Conservation (phyloP, 371 early-diverging fungal genomes). For the Mucor saturninus region DNA sequence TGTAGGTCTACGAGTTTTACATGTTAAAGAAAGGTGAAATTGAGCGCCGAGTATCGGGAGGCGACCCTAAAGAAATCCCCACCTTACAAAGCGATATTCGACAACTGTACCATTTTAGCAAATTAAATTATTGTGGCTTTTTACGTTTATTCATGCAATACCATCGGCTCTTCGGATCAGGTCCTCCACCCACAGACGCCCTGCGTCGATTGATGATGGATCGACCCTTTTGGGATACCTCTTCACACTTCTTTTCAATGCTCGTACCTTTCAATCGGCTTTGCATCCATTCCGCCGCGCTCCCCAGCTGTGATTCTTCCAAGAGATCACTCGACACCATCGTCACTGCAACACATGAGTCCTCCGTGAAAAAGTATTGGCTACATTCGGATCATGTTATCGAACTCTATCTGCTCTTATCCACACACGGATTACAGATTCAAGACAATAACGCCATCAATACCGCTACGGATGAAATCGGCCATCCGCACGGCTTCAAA, state of each 20-base stretch:
- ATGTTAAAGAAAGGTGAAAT: constrained; percentile 24
- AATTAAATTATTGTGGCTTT: constrained; percentile 27
- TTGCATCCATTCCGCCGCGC: background rate
- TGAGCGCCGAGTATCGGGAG: constrained; percentile 13
- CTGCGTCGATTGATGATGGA: constrained; percentile 2
- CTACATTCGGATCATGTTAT: constrained; percentile 24
- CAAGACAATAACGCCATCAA: background rate
- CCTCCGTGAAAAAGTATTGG: constrained; percentile 13
- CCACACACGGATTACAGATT: background rate
- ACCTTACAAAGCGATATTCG: constrained; percentile 16
- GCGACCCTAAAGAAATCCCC: background rate
- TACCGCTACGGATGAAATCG: constrained; percentile 15
- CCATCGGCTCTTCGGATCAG: constrained; percentile 8
- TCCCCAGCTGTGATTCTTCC: background rate
- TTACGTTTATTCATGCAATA: constrained; percentile 17
- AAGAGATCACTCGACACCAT: no score
- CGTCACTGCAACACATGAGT: background rate
- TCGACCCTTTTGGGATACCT: constrained; percentile 15
- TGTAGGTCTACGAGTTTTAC: constrained; percentile 26
- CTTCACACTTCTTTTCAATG: background rate
- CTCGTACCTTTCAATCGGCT: background rate
- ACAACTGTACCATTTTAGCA: constrained; percentile 20
- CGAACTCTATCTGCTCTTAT: constrained; percentile 21
- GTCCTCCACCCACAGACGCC: background rate
- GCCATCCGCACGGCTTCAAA: constrained; percentile 1